Base-by-base conservation (phyloP, 202 grass and related monocot species). In the Schoenoplectus triqueter region DNA sequence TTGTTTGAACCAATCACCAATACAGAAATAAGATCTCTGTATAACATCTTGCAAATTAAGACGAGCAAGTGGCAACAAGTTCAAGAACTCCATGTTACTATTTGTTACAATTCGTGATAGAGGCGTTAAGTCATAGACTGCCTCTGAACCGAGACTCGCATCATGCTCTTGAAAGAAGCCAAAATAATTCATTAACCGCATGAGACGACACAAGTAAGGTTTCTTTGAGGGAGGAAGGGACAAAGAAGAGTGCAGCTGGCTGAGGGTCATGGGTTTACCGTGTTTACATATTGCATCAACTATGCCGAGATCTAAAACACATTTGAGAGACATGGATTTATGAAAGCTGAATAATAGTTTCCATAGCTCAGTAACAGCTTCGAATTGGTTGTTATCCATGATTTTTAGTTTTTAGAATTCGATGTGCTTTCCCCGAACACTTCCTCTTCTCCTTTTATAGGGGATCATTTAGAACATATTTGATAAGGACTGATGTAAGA, bases 171-270 rank as follows among this genome's bases (percentile, higher is more conserved):
- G 2, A 69, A 94, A 91, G 39, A 89, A 13, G 31, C 80, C 63
- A 1, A 77, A 69, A 13, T 72, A 72, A 1, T 83, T 18, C 63
- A 94, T 82, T 73, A 85, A 59, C 48, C 89, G 92, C 92, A 94
- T 88, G 45, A 94, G 85, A 17, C 85, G 87, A 0, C 64, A 66
- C 39, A 94, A 84, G 46, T 39, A 50, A n/a, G 85, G 73, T 4
- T 41, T 3, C 78, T 73, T 94, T 19, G 78, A 62, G 0, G 51
- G 18, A 0, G 82, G 86, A 11, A 94, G 31, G 31, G 31, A 48
- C 1, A 49, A 11, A 59, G 71, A n/a, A 2, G 1, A 22, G 78
- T 39, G 55, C 0, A 94, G 88, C n/a, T 89, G 50, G 39, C 50
- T 1, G 63, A 89, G 74, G 2, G 83, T 50, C 48, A 87, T 79